Conservation (phyloP, 1,284 basidiomycete genomes). For the Ceratobasidium sp. region DNA sequence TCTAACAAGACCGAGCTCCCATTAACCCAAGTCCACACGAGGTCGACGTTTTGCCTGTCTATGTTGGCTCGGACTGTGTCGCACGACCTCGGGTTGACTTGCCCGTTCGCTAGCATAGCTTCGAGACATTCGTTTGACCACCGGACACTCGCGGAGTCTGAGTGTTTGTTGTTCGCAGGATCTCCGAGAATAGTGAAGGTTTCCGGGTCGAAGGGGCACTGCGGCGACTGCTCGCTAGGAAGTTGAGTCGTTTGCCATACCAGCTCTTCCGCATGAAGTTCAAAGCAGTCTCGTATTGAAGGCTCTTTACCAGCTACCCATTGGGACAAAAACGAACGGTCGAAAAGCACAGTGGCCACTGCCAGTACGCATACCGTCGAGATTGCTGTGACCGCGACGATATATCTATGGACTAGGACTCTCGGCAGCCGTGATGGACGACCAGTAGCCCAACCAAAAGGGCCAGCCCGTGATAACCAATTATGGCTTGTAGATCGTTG, state of each 20-base stretch:
- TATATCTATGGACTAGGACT: not conserved
- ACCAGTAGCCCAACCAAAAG: not conserved
- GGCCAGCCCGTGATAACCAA: not conserved
- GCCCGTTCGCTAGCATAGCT: not conserved
- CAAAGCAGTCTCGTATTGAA: slow-evolving; percentile 25
- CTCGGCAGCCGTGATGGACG: slow-evolving; percentile 4
- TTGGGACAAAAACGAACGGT: not conserved
- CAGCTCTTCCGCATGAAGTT: slow-evolving; percentile 32
- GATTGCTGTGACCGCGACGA: slow-evolving; percentile 3
- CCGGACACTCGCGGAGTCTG: not conserved
- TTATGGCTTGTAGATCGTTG: not conserved
- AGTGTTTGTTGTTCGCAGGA: not conserved
- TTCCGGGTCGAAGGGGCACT: slow-evolving; percentile 30
- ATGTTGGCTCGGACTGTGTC: not conserved
- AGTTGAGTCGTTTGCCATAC: slow-evolving; percentile 35
- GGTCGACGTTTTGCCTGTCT: slow-evolving; percentile 12
- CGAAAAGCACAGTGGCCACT: not conserved
- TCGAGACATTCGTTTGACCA: slow-evolving; percentile 24
- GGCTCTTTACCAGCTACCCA: not conserved
- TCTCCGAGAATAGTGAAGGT: slow-evolving; percentile 19
- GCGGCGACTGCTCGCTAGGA: slow-evolving; percentile 8
- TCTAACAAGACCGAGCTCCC: slow-evolving; percentile 29
- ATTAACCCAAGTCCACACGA: slow-evolving; percentile 39
- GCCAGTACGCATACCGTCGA: slow-evolving; percentile 11
- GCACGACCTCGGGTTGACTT: slow-evolving; percentile 2